Base-by-base conservation (phyloP, 2,329 filamentous ascomycete genomes). In the Fusarium humuli region DNA sequence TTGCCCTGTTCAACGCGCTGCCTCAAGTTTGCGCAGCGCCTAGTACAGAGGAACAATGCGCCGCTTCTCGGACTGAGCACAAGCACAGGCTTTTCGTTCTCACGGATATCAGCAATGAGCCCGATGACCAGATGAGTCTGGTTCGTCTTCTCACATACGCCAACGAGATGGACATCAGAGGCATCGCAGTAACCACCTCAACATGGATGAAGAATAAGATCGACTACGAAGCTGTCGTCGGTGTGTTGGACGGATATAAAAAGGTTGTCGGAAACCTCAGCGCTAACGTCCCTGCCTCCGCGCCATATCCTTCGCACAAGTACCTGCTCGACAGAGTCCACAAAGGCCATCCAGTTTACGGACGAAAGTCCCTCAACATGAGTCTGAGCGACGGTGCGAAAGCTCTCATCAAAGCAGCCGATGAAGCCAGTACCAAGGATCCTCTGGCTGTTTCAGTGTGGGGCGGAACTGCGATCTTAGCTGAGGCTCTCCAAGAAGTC, bases 401-500 rank as follows among this genome's bases (percentile, higher is more conserved):
- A 29, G 77, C 85, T 0, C 81, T 87, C 1, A 78, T 80, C 3
- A 60, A 77, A 8, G 65, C 71, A 2, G 41, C 78, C 3, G 55
- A 65, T 1, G 37, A 61, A 57, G 67, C 7, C 44, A n/a, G n/a
- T n/a, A n/a, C 6, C 3, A 32, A 54, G 0, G 63, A 84, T 1
- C 83, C 84, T 4, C 79, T 88, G 1, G 87, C 83, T 78, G 76
- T 87, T 2, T 80, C 86, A 0, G 79, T 80, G 61, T 88, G 85
- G 86, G 85, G 85, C 4, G 86, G 86, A 23, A 80, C 83, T 18
- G 87, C 87, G 53, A 81, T 83, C 0, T 79, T 88, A 2, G 85
- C 85, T 2, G 81, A 85, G 47, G 83, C 82, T 0, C 77, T 88
- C 3, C 73, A 81, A 18, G 77, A 82, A 4, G 78, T 83, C 14